These are phyloP conservation scores for Gossypium thurberi DNA, from an alignment of 345 rosid species.

Conservation along the genomic window DNA sequence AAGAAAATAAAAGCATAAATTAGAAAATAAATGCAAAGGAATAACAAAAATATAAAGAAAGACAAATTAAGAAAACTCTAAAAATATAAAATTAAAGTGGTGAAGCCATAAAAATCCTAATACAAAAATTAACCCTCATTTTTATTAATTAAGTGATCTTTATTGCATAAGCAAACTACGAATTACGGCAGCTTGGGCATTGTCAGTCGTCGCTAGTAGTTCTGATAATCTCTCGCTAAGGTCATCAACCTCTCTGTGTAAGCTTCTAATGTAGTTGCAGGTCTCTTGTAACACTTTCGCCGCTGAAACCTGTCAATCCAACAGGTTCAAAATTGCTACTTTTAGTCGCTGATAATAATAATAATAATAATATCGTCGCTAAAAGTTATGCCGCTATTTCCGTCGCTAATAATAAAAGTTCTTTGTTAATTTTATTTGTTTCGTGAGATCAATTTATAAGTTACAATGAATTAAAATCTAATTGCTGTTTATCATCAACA, in stretches of 20 bases:
- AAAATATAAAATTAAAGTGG: no score
- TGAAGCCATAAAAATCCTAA: not conserved
- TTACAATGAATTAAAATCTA: no score
- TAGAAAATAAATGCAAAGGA: not conserved
- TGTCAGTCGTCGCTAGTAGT: slow-evolving; percentile 59
- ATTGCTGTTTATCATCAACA: no score
- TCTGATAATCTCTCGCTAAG: slow-evolving; percentile 72
- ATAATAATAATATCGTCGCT: no score
- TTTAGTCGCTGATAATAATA: no score
- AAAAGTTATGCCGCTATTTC: no score
- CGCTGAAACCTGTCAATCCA: slow-evolving; percentile 48
- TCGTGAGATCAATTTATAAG: not conserved
- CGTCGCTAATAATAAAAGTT: no score
- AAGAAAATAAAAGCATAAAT: not conserved
- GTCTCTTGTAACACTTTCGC: slow-evolving; percentile 70
- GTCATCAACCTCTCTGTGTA: slow-evolving; percentile 73
- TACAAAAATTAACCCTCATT: not conserved
- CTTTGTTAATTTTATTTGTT: not conserved
- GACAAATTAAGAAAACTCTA: not conserved
- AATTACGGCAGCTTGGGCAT: slow-evolving; percentile 70
- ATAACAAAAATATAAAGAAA: not conserved
- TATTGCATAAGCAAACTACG: slow-evolving; percentile 59
- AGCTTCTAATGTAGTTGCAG: slow-evolving; percentile 72
- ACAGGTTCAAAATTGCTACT: no score
- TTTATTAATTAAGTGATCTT: slow-evolving; percentile 9